Percentiles rank a stretch among this genome's conserved stretches.
Evolutionary conservation across 495 filamentous ascomycete genomes (phyloP).

Genomic region (Hypoxylon subgilvum): DNA sequence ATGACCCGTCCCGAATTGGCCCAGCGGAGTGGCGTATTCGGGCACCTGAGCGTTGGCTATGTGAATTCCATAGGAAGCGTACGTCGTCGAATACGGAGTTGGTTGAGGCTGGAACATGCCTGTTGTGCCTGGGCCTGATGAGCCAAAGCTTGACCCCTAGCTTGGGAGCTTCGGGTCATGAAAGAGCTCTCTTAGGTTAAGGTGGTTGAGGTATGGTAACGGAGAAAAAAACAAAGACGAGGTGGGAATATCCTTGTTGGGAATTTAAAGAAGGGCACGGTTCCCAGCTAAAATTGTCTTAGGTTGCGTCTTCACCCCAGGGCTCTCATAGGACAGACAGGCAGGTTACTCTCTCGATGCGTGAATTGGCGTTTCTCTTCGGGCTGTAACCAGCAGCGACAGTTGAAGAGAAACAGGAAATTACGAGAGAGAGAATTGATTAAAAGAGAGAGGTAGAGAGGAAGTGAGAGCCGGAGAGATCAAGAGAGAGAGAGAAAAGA

Average conservation of each 20-base stretch:
- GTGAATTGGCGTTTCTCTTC: conserved; percentile 41
- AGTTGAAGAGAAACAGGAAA: conserved; percentile 49
- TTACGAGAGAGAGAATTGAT: conserved; percentile 1
- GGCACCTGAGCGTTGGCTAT: conserved; percentile 47
- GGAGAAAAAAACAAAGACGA: too few relatives aligned
- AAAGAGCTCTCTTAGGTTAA: conserved; percentile 18
- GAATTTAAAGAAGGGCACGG: not conserved
- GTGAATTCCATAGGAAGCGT: conserved; percentile 47
- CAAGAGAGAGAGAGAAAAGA: conserved; percentile 7
- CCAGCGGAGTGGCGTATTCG: conserved; percentile 47
- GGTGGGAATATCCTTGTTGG: too few relatives aligned
- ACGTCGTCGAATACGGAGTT: conserved; percentile 51
- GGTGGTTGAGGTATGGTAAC: too few relatives aligned
- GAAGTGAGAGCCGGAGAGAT: not conserved
- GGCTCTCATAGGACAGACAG: conserved; percentile 5
- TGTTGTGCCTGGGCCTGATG: conserved; percentile 37
- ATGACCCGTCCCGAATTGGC: conserved; percentile 38
- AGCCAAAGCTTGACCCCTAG: conserved; percentile 40
- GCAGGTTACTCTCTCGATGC: conserved; percentile 21
- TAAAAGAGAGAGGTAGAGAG: conserved; percentile 3
- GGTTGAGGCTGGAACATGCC: conserved; percentile 64
- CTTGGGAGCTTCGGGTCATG: conserved; percentile 35
- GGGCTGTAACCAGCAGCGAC: conserved; percentile 53
- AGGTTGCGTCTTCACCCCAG: too few relatives aligned
- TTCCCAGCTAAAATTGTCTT: conserved; percentile 1